Percentiles rank a stretch among this genome's conserved stretches.
Conservation (phyloP, 78 protist genomes). For the Speleostelium caveatum region DNA sequence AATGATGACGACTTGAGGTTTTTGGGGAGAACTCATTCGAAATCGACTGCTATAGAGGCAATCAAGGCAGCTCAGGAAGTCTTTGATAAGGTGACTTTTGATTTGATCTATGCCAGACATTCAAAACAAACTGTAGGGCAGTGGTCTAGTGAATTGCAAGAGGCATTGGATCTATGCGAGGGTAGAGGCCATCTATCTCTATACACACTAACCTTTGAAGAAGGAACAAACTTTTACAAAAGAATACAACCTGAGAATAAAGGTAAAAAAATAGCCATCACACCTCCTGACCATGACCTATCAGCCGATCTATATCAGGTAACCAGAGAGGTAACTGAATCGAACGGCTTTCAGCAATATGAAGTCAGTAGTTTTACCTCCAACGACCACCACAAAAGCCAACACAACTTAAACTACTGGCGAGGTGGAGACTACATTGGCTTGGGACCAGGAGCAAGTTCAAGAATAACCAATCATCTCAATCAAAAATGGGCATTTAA, state of each 20-base stretch:
- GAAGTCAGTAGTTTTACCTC: constrained; percentile 55
- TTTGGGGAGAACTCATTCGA: constrained; percentile 62
- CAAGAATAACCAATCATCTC: constrained; percentile 25
- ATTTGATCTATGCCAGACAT: constrained; percentile 69
- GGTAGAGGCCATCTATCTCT: constrained; percentile 49
- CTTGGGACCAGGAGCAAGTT: constrained; percentile 82
- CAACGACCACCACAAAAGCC: neutral
- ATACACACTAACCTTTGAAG: constrained; percentile 62
- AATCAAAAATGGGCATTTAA: neutral
- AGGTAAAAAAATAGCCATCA: neutral
- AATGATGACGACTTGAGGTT: constrained; percentile 31
- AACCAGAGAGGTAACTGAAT: neutral
- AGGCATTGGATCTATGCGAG: neutral
- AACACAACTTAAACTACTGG: constrained; percentile 81
- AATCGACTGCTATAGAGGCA: constrained; percentile 17
- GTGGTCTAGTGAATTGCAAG: constrained; percentile 53
- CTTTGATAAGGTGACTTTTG: constrained; percentile 63
- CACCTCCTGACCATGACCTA: constrained; percentile 22
- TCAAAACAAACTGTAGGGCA: constrained; percentile 1
- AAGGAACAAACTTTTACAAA: constrained; percentile 61
- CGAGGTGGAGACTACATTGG: constrained; percentile 83
- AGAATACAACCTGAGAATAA: neutral
- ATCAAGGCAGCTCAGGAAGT: neutral
- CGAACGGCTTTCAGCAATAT: constrained; percentile 36
- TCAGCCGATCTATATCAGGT: constrained; percentile 24